Conservation (phyloP, 2,329 filamentous ascomycete species). For the Didymella glomerata region DNA sequence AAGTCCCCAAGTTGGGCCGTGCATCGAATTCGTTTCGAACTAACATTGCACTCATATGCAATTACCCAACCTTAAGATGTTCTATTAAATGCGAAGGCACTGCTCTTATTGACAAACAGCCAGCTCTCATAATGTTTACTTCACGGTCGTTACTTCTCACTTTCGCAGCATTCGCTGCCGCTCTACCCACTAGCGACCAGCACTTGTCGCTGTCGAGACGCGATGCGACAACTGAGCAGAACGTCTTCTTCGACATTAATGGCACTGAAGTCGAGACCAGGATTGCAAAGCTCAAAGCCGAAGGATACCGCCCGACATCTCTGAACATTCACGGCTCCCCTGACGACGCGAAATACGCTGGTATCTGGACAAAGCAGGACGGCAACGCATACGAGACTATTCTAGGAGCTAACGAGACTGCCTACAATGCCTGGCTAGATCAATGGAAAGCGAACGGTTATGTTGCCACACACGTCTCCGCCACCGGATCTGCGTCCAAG, state of each 20-base stretch:
- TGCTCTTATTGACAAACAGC: neutral
- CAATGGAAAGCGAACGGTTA: conserved; percentile 27
- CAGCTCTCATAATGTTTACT: conserved; percentile 17
- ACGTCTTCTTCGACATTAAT: conserved; percentile 22
- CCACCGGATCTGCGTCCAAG: conserved; percentile 27
- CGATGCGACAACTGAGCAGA: conserved; percentile 24
- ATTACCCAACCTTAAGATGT: neutral
- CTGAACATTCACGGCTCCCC: conserved; percentile 28
- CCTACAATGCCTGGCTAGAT: conserved; percentile 31
- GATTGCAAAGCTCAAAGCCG: conserved; percentile 23
- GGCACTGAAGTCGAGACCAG: conserved; percentile 11
- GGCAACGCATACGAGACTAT: conserved; percentile 29
- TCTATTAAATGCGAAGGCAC: neutral
- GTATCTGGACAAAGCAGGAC: conserved; percentile 30
- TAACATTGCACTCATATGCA: conserved; percentile 2
- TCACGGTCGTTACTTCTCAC: conserved; percentile 22
- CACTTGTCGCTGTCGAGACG: conserved; percentile 14
- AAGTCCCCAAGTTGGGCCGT: conserved; percentile 3
- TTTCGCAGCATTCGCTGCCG: conserved; percentile 18
- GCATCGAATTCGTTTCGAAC: conserved; percentile 1
- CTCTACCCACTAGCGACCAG: conserved; percentile 15
- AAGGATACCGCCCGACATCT: conserved; percentile 29
- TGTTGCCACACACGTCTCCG: conserved; percentile 35
- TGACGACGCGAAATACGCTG: conserved; percentile 27
- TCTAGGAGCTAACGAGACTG: conserved; percentile 22